phyloP scores from a whole-genome alignment of 805 yeast species.

The Kuraishia molischiana region DNA sequence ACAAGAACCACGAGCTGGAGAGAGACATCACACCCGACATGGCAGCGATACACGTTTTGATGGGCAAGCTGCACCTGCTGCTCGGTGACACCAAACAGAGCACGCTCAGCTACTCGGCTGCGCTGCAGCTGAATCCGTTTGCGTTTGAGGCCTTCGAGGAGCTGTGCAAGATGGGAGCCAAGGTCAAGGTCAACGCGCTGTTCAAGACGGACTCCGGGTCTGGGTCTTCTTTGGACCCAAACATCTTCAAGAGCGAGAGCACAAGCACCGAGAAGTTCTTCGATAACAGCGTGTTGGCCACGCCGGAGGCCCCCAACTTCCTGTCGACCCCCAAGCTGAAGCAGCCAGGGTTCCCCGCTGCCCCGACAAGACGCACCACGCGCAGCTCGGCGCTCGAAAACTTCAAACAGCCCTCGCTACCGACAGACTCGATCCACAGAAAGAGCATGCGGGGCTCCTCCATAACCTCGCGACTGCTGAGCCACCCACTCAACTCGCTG shows the following conservation, averaged over 20 bases:
- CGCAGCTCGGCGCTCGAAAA: conserved; percentile 12
- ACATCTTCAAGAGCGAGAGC: conserved; percentile 1
- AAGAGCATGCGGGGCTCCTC: conserved; percentile 17
- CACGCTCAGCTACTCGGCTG: conserved; percentile 55
- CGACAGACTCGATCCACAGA: conserved; percentile 11
- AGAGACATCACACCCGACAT: conserved; percentile 43
- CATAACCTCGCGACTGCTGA: conserved; percentile 19
- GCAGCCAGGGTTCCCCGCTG: conserved; percentile 24
- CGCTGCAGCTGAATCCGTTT: conserved; percentile 66
- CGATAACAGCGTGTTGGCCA: conserved; percentile 1
- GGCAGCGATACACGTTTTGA: conserved; percentile 55
- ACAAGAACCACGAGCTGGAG: conserved; percentile 27
- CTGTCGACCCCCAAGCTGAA: conserved; percentile 32
- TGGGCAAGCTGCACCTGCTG: conserved; percentile 59
- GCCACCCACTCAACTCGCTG: conserved; percentile 13
- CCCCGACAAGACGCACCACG: conserved; percentile 27
- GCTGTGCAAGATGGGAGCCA: conserved; percentile 62
- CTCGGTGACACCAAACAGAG: conserved; percentile 57
- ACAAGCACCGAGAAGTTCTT: not conserved
- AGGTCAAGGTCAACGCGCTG: conserved; percentile 48
- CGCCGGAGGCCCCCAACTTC: conserved; percentile 8
- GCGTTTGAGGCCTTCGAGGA: conserved; percentile 83
- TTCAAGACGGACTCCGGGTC: conserved; percentile 23
- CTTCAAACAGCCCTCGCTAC: conserved; percentile 15
- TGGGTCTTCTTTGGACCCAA: not conserved